phyloP scores from a whole-genome alignment of 495 filamentous ascomycete species.

The Acidiella bohemica region DNA sequence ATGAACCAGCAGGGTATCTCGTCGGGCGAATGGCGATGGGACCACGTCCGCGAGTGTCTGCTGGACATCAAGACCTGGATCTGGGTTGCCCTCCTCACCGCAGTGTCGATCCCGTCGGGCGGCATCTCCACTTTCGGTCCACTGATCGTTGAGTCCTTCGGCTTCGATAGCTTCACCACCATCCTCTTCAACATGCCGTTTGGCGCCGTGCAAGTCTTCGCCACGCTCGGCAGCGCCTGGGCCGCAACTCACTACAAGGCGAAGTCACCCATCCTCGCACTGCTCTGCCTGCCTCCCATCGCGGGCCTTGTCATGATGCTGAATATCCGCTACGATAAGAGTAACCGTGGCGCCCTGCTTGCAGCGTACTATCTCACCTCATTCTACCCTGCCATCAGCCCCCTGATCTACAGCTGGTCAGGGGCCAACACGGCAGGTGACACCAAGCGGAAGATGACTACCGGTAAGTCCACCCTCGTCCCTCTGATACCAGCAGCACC shows the following conservation, averaged over 20 bases:
- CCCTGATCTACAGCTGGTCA: conserved; percentile 50
- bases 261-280: conserved; percentile 44
- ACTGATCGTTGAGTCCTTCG: conserved; percentile 50
- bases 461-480: no score
- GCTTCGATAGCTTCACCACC: conserved; percentile 44
- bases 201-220: conserved; percentile 46
- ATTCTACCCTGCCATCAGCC: conserved; percentile 44
- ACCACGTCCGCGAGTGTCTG: conserved; percentile 47
- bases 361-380: conserved; percentile 50
- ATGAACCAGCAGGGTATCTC: conserved; percentile 50
- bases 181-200: conserved; percentile 56
- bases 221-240: conserved; percentile 44
- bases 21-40: conserved; percentile 46
- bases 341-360: conserved; percentile 38
- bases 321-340: conserved; percentile 33
- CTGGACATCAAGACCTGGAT: conserved; percentile 53
- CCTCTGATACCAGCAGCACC: no score
- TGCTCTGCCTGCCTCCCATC: conserved; percentile 43
- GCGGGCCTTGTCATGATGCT: conserved; percentile 44
- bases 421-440: conserved; percentile 51
- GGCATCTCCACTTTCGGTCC: conserved; percentile 51
- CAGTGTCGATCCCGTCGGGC: conserved; percentile 44
- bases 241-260: conserved; percentile 39
- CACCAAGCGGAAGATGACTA: conserved; percentile 49
- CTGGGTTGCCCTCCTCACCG: conserved; percentile 48